These are phyloP conservation scores for Hericium alpestre DNA, from an alignment of 768 basidiomycete genomes.

Conservation along the genomic window DNA sequence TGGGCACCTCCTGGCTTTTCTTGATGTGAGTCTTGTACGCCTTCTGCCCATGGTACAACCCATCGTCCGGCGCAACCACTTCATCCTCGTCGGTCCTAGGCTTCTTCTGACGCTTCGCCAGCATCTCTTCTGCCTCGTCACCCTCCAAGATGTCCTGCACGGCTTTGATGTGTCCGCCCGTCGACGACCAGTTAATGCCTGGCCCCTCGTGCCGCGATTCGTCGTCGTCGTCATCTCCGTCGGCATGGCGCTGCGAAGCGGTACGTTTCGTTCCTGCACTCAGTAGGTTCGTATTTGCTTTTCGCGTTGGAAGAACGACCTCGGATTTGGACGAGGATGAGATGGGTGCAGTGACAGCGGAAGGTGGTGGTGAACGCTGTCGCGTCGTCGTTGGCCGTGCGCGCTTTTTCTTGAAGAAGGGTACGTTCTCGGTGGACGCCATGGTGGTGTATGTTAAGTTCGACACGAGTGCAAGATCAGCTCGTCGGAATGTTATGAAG, in stretches of 20 bases:
- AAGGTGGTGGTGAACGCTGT: constrained; percentile 65
- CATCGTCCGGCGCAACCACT: constrained; percentile 63
- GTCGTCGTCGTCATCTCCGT: constrained; percentile 44
- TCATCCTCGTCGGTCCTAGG: constrained; percentile 44
- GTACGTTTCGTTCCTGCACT: constrained; percentile 68
- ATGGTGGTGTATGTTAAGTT: constrained; percentile 10
- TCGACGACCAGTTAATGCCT: constrained; percentile 69
- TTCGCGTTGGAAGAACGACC: constrained; percentile 72
- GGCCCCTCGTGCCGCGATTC: constrained; percentile 37
- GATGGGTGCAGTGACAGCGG: constrained; percentile 21
- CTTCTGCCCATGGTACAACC: constrained; percentile 75
- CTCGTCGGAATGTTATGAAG: too few species aligned
- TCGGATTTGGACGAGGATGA: constrained; percentile 42
- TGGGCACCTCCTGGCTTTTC: constrained; percentile 75
- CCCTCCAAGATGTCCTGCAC: constrained; percentile 72
- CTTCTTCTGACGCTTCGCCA: constrained; percentile 54
- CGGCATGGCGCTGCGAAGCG: constrained; percentile 35
- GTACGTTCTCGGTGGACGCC: constrained; percentile 41
- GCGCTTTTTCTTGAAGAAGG: constrained; percentile 86
- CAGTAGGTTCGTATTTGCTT: constrained; percentile 56
- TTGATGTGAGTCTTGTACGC: constrained; percentile 74
- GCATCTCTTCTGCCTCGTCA: constrained; percentile 68
- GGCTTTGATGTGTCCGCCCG: constrained; percentile 63
- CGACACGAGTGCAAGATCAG: too few species aligned
- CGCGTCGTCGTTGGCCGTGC: constrained; percentile 67